Conservation (phyloP, 2,329 filamentous ascomycete species). For the Myrmaecium sp. region DNA sequence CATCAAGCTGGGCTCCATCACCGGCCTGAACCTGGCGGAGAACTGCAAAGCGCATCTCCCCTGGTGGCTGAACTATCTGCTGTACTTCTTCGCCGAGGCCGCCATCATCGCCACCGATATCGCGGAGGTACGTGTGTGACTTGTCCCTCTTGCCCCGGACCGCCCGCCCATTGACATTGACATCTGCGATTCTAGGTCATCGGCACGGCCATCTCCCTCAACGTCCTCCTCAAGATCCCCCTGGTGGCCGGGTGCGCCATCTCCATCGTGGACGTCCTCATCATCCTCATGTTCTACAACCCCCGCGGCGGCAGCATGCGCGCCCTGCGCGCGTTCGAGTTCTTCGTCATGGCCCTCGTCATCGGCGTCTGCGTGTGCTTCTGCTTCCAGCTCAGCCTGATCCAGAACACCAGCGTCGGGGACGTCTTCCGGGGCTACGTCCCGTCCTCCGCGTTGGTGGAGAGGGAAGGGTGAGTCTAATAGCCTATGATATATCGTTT, state of each 20-base stretch:
- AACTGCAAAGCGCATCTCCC: slow-evolving; percentile 33
- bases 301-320: slow-evolving; percentile 35
- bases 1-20: slow-evolving; percentile 38
- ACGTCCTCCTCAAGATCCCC: slow-evolving; percentile 36
- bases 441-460: slow-evolving; percentile 34
- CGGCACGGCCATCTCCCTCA: slow-evolving; percentile 39
- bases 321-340: slow-evolving; percentile 35
- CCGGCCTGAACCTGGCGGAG: slow-evolving; percentile 31
- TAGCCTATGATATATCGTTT: no score
- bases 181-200: slow-evolving; percentile 25
- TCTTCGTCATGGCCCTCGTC: slow-evolving; percentile 36
- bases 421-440: slow-evolving; percentile 38
- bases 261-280: slow-evolving; percentile 37
- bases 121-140: slow-evolving; percentile 27
- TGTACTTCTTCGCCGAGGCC: slow-evolving; percentile 38
- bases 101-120: slow-evolving; percentile 44
- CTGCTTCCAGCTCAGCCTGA: slow-evolving; percentile 37
- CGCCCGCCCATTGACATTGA: background rate
- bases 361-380: slow-evolving; percentile 40
- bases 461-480: slow-evolving; percentile 33
- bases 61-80: slow-evolving; percentile 34
- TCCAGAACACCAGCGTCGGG: slow-evolving; percentile 30
- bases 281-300: slow-evolving; percentile 39
- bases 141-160: background rate
- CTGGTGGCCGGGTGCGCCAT: slow-evolving; percentile 40